Conservation (phyloP, 176 grass and related monocot genomes). For the Zoysia pacifica region DNA sequence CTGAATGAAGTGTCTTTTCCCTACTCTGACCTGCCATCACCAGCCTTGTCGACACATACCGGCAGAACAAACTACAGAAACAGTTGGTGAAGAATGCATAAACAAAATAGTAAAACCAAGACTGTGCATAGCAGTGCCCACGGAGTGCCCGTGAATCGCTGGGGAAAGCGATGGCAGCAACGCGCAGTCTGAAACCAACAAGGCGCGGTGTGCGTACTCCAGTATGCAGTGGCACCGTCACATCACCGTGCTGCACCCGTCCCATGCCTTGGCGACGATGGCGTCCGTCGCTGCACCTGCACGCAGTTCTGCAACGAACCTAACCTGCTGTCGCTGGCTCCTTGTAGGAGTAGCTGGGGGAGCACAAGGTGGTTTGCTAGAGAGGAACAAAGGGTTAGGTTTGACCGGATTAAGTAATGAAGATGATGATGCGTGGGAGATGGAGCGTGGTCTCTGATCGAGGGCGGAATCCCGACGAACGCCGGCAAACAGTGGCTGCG, state of each 20-base stretch:
- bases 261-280: no score
- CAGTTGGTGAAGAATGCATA: not conserved
- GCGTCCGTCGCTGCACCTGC: no score
- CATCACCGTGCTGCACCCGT: not conserved
- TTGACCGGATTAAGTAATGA: slow-evolving; percentile 26
- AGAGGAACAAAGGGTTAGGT: not conserved
- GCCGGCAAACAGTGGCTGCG: not conserved
- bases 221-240: not conserved
- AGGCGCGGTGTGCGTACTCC: no score
- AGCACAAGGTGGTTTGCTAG: slow-evolving; percentile 1
- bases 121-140: not conserved
- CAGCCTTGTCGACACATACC: no score
- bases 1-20: no score
- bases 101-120: not conserved
- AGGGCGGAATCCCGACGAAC: slow-evolving; percentile 42
- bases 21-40: no score
- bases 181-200: not conserved
- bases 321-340: no score
- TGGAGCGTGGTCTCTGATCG: not conserved
- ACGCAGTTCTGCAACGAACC: not conserved
- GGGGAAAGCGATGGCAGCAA: not conserved
- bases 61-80: not conserved
- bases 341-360: no score
- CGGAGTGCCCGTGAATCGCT: slow-evolving; percentile 35
- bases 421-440: not conserved